Evolutionary conservation across 176 grass and related monocot genomes (phyloP).

Genomic region (Zea mays): DNA sequence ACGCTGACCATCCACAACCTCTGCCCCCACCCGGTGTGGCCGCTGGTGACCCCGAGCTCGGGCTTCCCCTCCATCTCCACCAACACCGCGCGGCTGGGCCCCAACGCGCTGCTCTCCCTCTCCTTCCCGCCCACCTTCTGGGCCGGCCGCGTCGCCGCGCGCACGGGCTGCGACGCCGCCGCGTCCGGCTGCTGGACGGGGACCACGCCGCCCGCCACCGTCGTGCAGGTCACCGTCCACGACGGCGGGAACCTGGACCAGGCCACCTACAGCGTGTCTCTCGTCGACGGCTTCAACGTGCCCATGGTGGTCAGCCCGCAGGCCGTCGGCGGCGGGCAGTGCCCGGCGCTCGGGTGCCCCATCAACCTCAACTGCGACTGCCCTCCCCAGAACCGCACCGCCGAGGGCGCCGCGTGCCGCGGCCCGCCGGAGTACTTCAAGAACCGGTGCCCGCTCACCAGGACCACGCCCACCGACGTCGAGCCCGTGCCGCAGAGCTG

Average conservation of each 20-base stretch:
- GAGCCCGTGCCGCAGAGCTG: slow-evolving; percentile 57
- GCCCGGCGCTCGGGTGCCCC: slow-evolving; percentile 37
- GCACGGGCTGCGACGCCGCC: slow-evolving; percentile 44
- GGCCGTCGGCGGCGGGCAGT: slow-evolving; percentile 39
- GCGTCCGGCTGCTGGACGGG: slow-evolving; percentile 41
- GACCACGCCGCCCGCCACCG: slow-evolving; percentile 28
- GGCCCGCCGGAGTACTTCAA: slow-evolving; percentile 41
- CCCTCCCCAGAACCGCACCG: slow-evolving; percentile 28
- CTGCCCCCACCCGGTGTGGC: slow-evolving; percentile 52
- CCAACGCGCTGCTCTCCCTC: slow-evolving; percentile 41
- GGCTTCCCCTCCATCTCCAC: slow-evolving; percentile 54
- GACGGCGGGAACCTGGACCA: slow-evolving; percentile 27
- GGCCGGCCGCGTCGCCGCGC: slow-evolving; percentile 43
- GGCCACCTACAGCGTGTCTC: slow-evolving; percentile 49
- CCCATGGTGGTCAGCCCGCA: slow-evolving; percentile 48
- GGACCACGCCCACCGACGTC: slow-evolving; percentile 45
- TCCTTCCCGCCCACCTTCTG: slow-evolving; percentile 38
- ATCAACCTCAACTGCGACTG: slow-evolving; percentile 47
- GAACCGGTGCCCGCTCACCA: slow-evolving; percentile 36
- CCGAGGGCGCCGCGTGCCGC: slow-evolving; percentile 36
- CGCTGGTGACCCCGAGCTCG: slow-evolving; percentile 44
- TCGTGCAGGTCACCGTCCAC: slow-evolving; percentile 40
- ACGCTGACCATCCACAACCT: slow-evolving; percentile 55
- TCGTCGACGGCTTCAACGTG: slow-evolving; percentile 64
- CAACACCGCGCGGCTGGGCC: slow-evolving; percentile 44